A percentile compares a stretch with the other conserved stretches of the same genome.
These are phyloP conservation scores for Betula pendula DNA, from an alignment of 306 rosid species.

Conservation along the genomic window DNA sequence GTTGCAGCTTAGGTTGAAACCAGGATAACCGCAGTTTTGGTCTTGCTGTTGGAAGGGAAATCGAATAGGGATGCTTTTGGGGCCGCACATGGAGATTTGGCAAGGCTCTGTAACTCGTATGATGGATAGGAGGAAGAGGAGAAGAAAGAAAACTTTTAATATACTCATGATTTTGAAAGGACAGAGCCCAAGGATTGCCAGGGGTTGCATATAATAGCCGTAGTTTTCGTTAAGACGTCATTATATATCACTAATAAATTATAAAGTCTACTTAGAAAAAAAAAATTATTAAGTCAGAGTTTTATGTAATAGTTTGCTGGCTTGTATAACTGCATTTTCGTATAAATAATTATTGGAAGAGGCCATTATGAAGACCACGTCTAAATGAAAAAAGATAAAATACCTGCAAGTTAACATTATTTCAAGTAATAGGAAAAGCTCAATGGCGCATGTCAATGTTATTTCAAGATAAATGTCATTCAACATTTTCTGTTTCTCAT, in stretches of 20 bases:
- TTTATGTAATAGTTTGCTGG: slow-evolving; percentile 9
- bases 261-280: too few species aligned
- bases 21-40: slow-evolving; percentile 59
- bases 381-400: too few species aligned
- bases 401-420: too few species aligned
- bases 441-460: too few species aligned
- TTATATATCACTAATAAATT: slow-evolving; percentile 15
- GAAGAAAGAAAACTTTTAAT: slow-evolving; percentile 29
- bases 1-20: slow-evolving; percentile 55
- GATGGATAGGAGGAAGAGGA: slow-evolving; percentile 38
- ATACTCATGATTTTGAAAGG: slow-evolving; percentile 37
- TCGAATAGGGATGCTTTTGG: slow-evolving; percentile 35
- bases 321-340: slow-evolving; percentile 14
- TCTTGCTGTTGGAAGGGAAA: slow-evolving; percentile 60
- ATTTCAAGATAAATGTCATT: too few species aligned
- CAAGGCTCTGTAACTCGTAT: slow-evolving; percentile 35
- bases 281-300: slow-evolving; percentile 41
- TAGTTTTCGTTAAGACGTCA: neutral
- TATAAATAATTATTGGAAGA: neutral
- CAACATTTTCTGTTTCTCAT: too few species aligned
- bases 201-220: slow-evolving; percentile 18
- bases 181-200: slow-evolving; percentile 11
- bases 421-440: too few species aligned
- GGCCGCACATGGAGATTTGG: slow-evolving; percentile 38
- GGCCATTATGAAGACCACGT: too few species aligned